phyloP scores from a whole-genome alignment of 495 filamentous ascomycete genomes.

The Parachaetomium inaequale region DNA sequence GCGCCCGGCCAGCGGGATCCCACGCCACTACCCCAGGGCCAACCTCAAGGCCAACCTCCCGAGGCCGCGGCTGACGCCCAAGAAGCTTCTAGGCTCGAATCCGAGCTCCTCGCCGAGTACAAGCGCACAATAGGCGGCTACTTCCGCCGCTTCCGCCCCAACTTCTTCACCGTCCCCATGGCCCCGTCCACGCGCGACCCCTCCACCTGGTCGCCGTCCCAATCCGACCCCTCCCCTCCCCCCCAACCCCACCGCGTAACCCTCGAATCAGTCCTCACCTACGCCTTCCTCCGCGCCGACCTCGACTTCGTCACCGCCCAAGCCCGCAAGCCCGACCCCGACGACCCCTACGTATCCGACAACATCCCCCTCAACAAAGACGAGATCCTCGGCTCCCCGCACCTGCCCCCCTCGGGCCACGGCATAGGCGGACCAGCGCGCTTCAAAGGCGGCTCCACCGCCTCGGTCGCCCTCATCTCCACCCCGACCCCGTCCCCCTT shows the following conservation, averaged over 20 bases:
- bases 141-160: slow-evolving; percentile 82
- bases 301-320: slow-evolving; percentile 89
- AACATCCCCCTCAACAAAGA: slow-evolving; percentile 73
- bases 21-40: background rate
- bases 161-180: slow-evolving; percentile 47
- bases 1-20: slow-evolving; percentile 1
- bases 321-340: slow-evolving; percentile 65
- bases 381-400: slow-evolving; percentile 68
- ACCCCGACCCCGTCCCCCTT: slow-evolving; percentile 88
- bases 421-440: slow-evolving; percentile 65
- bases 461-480: slow-evolving; percentile 81
- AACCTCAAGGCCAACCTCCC: background rate
- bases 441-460: slow-evolving; percentile 90
- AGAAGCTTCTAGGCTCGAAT: slow-evolving; percentile 60
- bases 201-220: slow-evolving; percentile 9
- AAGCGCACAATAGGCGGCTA: slow-evolving; percentile 85
- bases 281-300: slow-evolving; percentile 89
- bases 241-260: slow-evolving; percentile 27
- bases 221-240: background rate
- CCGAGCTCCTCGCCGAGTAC: slow-evolving; percentile 69
- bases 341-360: slow-evolving; percentile 64
- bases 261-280: slow-evolving; percentile 68
- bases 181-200: slow-evolving; percentile 19
- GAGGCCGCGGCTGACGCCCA: background rate
- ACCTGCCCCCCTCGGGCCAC: slow-evolving; percentile 49